Evolutionary conservation across 495 filamentous ascomycete species (phyloP).

Genomic region (Trypethelium eluteriae): DNA sequence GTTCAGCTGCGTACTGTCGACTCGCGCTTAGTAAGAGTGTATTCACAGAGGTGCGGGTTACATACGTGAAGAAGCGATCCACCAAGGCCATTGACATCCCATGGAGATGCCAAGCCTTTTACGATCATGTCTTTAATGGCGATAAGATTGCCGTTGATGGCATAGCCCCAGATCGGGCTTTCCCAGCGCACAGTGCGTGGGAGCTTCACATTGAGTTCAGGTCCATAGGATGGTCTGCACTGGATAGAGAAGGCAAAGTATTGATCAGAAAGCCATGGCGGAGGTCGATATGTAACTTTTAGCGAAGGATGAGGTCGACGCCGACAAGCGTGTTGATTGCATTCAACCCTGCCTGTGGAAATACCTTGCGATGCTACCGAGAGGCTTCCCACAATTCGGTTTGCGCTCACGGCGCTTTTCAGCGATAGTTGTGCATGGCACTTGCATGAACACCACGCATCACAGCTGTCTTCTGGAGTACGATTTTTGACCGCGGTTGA

Average conservation of each 20-base stretch:
- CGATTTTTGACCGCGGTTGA: neutral
- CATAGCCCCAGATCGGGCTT: slow-evolving; percentile 1
- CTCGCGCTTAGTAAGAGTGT: neutral
- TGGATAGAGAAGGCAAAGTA: neutral
- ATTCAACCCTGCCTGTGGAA: neutral
- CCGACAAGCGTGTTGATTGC: slow-evolving; percentile 4
- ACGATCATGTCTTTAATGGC: slow-evolving; percentile 6
- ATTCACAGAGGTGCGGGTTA: neutral
- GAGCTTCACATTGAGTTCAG: slow-evolving; percentile 8
- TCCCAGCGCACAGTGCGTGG: slow-evolving; percentile 3
- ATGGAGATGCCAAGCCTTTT: slow-evolving; percentile 3
- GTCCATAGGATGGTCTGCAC: slow-evolving; percentile 2
- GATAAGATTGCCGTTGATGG: neutral
- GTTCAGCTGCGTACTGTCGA: neutral
- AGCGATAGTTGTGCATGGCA: slow-evolving; percentile 6
- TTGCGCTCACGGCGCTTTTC: slow-evolving; percentile 2
- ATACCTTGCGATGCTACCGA: slow-evolving; percentile 6
- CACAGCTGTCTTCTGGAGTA: neutral
- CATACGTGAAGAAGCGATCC: slow-evolving; percentile 4
- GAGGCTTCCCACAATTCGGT: slow-evolving; percentile 1
- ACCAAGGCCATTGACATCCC: slow-evolving; percentile 9
- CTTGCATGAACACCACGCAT: slow-evolving; percentile 4
- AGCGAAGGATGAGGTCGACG: slow-evolving; percentile 2
- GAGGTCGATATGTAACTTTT: slow-evolving; percentile 5
- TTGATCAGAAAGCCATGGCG: neutral